Conservation (phyloP, 2,329 filamentous ascomycete species). For the Ophiosphaerella narmari region DNA sequence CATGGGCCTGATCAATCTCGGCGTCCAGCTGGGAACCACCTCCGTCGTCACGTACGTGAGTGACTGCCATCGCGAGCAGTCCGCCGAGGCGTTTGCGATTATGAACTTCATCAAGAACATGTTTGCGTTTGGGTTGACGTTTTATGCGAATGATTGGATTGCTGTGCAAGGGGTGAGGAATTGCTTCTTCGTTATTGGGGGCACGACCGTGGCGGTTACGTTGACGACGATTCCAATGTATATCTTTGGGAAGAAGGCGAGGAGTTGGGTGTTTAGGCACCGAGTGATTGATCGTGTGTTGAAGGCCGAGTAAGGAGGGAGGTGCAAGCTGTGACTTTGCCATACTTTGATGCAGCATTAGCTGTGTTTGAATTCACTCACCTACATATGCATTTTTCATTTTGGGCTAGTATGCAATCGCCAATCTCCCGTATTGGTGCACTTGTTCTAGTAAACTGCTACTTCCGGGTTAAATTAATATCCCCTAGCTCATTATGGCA, state of each 20-base stretch:
- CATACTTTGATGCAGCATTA: too few relatives aligned
- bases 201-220: constrained; percentile 24
- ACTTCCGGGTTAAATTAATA: too few relatives aligned
- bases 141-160: constrained; percentile 31
- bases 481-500: too few relatives aligned
- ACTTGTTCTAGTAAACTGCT: too few relatives aligned
- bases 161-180: constrained; percentile 23
- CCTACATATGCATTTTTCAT: too few relatives aligned
- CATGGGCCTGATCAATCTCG: constrained; percentile 32
- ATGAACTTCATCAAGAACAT: constrained; percentile 37
- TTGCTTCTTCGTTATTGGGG: constrained; percentile 27
- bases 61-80: constrained; percentile 30
- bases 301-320: constrained; percentile 3
- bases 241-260: constrained; percentile 28
- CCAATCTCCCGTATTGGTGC: too few relatives aligned
- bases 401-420: too few relatives aligned
- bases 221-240: constrained; percentile 32
- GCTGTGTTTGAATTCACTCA: too few relatives aligned
- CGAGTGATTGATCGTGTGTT: constrained; percentile 23
- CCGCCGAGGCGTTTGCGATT: constrained; percentile 30
- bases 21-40: constrained; percentile 28
- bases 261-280: constrained; percentile 41
- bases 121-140: constrained; percentile 29
- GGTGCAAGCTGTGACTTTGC: too few relatives aligned
- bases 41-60: constrained; percentile 28